A percentile compares a stretch with the other conserved stretches of the same genome.
These are phyloP conservation scores for Ziziphus jujuba DNA, from an alignment of 306 rosid species.

Conservation along the genomic window DNA sequence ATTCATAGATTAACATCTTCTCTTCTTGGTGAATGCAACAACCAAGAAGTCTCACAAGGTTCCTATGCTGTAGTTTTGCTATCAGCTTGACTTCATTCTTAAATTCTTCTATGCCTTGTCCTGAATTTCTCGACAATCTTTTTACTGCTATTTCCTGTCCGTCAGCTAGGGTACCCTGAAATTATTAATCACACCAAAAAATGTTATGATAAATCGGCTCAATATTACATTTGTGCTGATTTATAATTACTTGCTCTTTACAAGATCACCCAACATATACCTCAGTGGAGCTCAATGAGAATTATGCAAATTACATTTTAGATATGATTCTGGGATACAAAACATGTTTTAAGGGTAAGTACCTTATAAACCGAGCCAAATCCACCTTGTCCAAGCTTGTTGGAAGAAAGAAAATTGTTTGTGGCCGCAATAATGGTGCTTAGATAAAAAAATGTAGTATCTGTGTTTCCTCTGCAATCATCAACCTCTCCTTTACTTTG, in stretches of 20 bases:
- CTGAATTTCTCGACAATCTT: conserved; percentile 57
- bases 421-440: conserved; percentile 49
- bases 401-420: conserved; percentile 40
- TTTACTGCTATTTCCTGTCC: conserved; percentile 43
- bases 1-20: conserved; percentile 71
- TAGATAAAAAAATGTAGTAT: conserved; percentile 44
- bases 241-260: no score
- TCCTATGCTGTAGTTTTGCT: conserved; percentile 72
- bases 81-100: conserved; percentile 65
- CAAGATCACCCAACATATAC: no score
- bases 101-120: conserved; percentile 65
- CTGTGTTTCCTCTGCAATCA: conserved; percentile 23
- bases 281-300: no score
- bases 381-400: conserved; percentile 72
- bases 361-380: conserved; percentile 70
- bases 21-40: conserved; percentile 54
- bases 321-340: no score
- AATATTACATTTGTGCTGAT: background rate
- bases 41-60: conserved; percentile 69
- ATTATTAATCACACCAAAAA: background rate
- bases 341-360: background rate
- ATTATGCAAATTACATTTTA: background rate
- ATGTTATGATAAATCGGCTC: background rate
- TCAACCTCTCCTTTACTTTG: background rate
- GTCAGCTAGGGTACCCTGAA: conserved; percentile 31